phyloP scores from a whole-genome alignment of 2,329 filamentous ascomycete genomes.

The Lachnellula subtilissima region DNA sequence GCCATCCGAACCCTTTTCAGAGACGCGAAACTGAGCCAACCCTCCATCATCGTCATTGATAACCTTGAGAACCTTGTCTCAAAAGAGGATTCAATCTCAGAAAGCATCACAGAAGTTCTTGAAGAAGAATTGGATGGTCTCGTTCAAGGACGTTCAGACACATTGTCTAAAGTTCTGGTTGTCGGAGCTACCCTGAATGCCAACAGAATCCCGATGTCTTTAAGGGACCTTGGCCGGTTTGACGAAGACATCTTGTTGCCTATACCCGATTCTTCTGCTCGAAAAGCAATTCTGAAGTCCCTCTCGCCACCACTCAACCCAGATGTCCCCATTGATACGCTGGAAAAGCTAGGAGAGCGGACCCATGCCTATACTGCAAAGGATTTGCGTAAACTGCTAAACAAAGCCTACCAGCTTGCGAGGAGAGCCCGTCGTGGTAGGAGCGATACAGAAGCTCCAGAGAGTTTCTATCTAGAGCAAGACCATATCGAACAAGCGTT shows the following conservation, averaged over 20 bases:
- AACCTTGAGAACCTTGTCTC: slow-evolving; percentile 66
- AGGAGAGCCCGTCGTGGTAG: slow-evolving; percentile 19
- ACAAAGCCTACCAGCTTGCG: slow-evolving; percentile 42
- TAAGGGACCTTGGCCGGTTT: slow-evolving; percentile 64
- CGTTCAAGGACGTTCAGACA: slow-evolving; percentile 29
- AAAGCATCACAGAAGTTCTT: slow-evolving; percentile 47
- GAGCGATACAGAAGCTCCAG: neutral
- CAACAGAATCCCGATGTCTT: slow-evolving; percentile 63
- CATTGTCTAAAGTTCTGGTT: slow-evolving; percentile 58
- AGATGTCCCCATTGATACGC: slow-evolving; percentile 45
- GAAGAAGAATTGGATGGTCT: slow-evolving; percentile 53
- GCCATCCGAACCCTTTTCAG: slow-evolving; percentile 65
- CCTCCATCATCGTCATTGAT: slow-evolving; percentile 76
- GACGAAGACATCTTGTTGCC: slow-evolving; percentile 65
- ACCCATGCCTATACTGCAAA: slow-evolving; percentile 84
- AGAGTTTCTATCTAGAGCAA: slow-evolving; percentile 24
- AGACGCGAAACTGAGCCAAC: slow-evolving; percentile 62
- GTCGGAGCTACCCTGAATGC: slow-evolving; percentile 70
- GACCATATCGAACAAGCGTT: slow-evolving; percentile 63
- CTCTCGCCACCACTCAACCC: slow-evolving; percentile 39
- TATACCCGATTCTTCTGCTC: slow-evolving; percentile 66
- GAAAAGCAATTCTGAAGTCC: slow-evolving; percentile 68
- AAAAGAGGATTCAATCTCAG: slow-evolving; percentile 49
- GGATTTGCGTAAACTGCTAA: slow-evolving; percentile 65
- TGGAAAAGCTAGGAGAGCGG: slow-evolving; percentile 61